A percentile compares a stretch with the other conserved stretches of the same genome.
phyloP scores from a whole-genome alignment of 805 yeast species.

The Yamadazyma kitorensis region DNA sequence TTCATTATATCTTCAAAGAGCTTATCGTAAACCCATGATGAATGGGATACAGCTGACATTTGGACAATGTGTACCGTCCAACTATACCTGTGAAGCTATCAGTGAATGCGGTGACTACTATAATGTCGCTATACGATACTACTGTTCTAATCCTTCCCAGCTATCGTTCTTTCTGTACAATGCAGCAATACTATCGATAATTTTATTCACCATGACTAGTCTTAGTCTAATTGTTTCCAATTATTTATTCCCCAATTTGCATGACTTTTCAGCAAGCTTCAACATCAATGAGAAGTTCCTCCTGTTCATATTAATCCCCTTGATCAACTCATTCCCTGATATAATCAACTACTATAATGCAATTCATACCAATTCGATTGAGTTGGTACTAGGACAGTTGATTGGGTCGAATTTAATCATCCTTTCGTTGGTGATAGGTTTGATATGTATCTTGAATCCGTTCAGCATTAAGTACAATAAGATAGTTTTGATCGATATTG shows the following conservation, averaged over 20 bases:
- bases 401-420: slow-evolving; percentile 34
- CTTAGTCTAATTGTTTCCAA: slow-evolving; percentile 34
- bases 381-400: slow-evolving; percentile 36
- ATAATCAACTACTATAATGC: slow-evolving; percentile 33
- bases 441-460: slow-evolving; percentile 24
- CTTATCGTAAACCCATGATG: too few relatives aligned
- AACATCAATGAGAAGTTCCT: slow-evolving; percentile 27
- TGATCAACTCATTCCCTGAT: slow-evolving; percentile 38
- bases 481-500: slow-evolving; percentile 23
- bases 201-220: slow-evolving; percentile 19
- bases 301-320: slow-evolving; percentile 33
- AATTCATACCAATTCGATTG: slow-evolving; percentile 24
- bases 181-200: slow-evolving; percentile 10
- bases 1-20: too few relatives aligned
- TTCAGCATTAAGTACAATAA: slow-evolving; percentile 19
- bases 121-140: slow-evolving; percentile 25
- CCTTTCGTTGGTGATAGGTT: slow-evolving; percentile 33
- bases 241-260: slow-evolving; percentile 29
- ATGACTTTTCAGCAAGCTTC: slow-evolving; percentile 22
- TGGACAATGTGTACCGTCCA: slow-evolving; percentile 3
- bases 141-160: slow-evolving; percentile 17
- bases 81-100: slow-evolving; percentile 11
- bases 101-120: slow-evolving; percentile 16
- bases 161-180: slow-evolving; percentile 2
- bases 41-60: too few relatives aligned